Evolutionary conservation across 2,329 filamentous ascomycete species (phyloP), one percentile per base, ranked within the genome.

Genomic region (Calonectria multiphialidica): DNA sequence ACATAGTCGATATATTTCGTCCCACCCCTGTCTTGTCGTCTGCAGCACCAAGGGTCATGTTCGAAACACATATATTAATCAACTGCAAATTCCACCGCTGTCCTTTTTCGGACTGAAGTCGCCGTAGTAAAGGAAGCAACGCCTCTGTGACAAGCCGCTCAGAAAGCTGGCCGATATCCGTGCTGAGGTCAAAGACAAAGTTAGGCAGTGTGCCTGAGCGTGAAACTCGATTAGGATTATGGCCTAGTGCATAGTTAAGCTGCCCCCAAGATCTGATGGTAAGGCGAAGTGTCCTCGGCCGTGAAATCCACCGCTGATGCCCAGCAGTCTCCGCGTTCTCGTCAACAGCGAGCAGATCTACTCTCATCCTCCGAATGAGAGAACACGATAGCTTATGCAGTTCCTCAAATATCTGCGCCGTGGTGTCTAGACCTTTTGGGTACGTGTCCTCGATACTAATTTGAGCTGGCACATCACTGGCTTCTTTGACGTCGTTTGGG

Each of bases 391-490:
- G 85, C 72, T 90, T 88, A n/a, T 86, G 83, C 47, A 98, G 86
- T 83, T 97, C 93, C 74, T 90, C 90, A 49, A 86, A 84, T 35
- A 97, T 91, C 71, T 92, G 88, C 1, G 90, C 82, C 64, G 93
- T 81, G 0, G 88, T 91, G 76, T 93, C 90, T 1, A 98, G 86
- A 18, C 92, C 91, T 28, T 90, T 89, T 57, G 70, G 70, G 81
- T 98, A 98, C 18, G 95, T 97, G 83, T 98, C 96, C 81, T 98
- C 96, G 74, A 98, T 97, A 82, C 95, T 97, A 81, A 98, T 97
- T 82, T 98, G 96, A 1, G 91, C 92, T 0, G 96, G 96, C 1
- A 97, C 84, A 53, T 92, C 90, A 76, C 90, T 90, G 2, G 92
- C 93, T 74, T 92, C 88, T 62, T 92, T 91, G 21, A 98, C 95